Conservation (phyloP, 257 asterid genomes). For the Penstemon eatonii region DNA sequence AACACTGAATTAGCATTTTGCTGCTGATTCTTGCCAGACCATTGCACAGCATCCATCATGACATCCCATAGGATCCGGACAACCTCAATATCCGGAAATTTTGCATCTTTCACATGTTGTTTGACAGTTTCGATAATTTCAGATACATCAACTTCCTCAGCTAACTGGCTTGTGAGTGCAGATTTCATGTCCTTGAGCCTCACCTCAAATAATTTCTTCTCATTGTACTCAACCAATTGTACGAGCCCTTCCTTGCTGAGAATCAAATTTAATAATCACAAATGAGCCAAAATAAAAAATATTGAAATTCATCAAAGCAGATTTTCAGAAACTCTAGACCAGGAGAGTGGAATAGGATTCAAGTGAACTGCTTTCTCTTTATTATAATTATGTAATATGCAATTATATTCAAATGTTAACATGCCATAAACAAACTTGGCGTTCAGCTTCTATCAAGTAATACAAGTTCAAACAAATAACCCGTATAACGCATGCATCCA, state of each 20-base stretch:
- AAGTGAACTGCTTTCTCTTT: too few relatives aligned
- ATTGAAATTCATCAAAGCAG: too few relatives aligned
- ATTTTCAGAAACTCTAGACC: too few relatives aligned
- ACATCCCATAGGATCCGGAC: constrained; percentile 92
- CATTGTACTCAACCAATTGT: constrained; percentile 74
- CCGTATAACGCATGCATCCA: too few relatives aligned
- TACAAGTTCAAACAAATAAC: too few relatives aligned
- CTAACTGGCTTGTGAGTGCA: constrained; percentile 74
- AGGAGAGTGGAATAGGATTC: too few relatives aligned
- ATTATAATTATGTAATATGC: too few relatives aligned
- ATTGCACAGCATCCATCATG: constrained; percentile 96
- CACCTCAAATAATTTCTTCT: constrained; percentile 82
- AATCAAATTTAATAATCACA: too few relatives aligned
- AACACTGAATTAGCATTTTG: constrained; percentile 89
- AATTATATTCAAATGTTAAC: too few relatives aligned
- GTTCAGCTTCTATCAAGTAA: too few relatives aligned
- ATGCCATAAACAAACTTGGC: too few relatives aligned
- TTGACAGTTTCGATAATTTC: constrained; percentile 93
- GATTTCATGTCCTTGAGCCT: constrained; percentile 87
- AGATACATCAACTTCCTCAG: constrained; percentile 74
- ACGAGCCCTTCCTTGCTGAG: constrained; percentile 78
- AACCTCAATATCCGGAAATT: constrained; percentile 88
- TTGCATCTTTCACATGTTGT: constrained; percentile 89
- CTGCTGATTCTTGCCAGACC: constrained; percentile 98
- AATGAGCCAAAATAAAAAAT: too few relatives aligned